These are phyloP conservation scores for Castanea crenata DNA, from an alignment of 306 rosid genomes.

Conservation along the genomic window DNA sequence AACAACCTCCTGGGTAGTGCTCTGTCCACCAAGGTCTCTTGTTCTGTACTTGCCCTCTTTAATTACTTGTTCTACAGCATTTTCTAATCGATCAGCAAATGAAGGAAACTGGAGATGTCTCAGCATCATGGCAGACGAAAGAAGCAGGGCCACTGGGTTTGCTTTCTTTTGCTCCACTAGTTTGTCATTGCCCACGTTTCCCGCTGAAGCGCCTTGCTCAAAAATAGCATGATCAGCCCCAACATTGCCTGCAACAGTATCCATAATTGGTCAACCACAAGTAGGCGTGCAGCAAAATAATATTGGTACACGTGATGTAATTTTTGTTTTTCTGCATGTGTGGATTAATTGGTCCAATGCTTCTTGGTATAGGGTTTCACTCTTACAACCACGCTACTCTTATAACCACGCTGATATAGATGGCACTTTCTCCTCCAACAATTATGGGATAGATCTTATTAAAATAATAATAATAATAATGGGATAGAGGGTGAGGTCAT, in stretches of 20 bases:
- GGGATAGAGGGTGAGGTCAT: too few species aligned
- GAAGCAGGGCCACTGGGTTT: slow-evolving; percentile 90
- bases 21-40: slow-evolving; percentile 81
- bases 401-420: neutral
- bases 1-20: slow-evolving; percentile 81
- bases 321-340: neutral
- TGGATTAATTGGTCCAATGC: neutral
- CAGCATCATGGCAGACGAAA: slow-evolving; percentile 95
- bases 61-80: slow-evolving; percentile 73
- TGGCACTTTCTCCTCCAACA: too few species aligned
- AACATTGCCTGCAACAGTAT: slow-evolving; percentile 66
- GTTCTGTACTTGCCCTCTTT: slow-evolving; percentile 67
- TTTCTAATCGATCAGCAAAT: slow-evolving; percentile 84
- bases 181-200: slow-evolving; percentile 76
- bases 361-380: too few species aligned
- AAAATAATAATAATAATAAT: too few species aligned
- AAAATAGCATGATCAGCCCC: slow-evolving; percentile 90
- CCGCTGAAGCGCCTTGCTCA: slow-evolving; percentile 99
- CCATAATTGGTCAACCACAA: slow-evolving; percentile 6
- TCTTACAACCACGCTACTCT: neutral
- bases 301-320: neutral
- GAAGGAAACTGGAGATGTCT: slow-evolving; percentile 94
- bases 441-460: too few species aligned
- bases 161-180: slow-evolving; percentile 64
- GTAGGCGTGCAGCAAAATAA: neutral